phyloP scores from a whole-genome alignment of 257 asterid species.

The Solanum gracilifrons region DNA sequence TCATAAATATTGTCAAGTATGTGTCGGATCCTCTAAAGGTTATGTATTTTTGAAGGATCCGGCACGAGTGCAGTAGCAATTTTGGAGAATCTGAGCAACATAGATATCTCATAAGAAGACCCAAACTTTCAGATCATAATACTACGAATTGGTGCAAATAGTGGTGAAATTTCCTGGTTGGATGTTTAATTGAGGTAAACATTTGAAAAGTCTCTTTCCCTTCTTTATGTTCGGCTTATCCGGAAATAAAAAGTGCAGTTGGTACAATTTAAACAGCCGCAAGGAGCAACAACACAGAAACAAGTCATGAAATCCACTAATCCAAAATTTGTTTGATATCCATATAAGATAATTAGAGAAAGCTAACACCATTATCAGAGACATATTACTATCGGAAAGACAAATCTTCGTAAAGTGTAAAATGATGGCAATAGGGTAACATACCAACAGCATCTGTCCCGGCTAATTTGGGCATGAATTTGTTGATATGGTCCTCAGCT shows the following conservation, averaged over 20 bases:
- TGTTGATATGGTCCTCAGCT: conserved; percentile 81
- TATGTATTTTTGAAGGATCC: background rate
- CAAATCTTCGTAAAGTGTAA: background rate
- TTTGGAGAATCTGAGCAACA: background rate
- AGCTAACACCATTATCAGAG: background rate
- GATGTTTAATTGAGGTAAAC: background rate
- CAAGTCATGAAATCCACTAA: background rate
- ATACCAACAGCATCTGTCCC: conserved; percentile 94
- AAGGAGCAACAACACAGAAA: background rate
- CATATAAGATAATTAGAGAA: background rate
- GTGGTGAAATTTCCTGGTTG: background rate
- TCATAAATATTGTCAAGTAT: background rate
- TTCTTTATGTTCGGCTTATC: background rate
- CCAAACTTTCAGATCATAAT: background rate
- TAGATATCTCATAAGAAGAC: background rate
- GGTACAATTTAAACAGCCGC: background rate
- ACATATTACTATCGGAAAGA: background rate
- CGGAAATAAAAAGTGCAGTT: background rate
- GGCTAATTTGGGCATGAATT: conserved; percentile 89
- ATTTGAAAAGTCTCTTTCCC: background rate
- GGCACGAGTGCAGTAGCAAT: background rate
- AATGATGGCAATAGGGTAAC: background rate
- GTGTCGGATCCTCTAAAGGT: background rate
- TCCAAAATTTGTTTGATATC: background rate
- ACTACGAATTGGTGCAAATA: background rate